Percentiles rank a stretch among this genome's conserved stretches.
Evolutionary conservation across 2,329 filamentous ascomycete genomes (phyloP).

Genomic region (Trichoderma koningiopsis): DNA sequence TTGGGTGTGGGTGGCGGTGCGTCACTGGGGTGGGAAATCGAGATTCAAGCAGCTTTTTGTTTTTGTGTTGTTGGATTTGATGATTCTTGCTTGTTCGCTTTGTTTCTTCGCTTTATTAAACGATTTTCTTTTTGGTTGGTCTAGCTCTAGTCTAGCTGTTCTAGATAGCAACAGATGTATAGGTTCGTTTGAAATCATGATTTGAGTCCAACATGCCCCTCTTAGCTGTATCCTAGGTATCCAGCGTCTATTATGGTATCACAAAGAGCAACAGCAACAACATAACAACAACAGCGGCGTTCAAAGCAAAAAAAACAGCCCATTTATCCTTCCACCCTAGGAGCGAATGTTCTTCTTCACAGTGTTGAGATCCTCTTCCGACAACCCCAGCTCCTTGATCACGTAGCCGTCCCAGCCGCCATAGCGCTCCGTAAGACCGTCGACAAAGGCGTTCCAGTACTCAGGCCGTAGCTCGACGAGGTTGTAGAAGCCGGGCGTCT

Average conservation of each 20-base stretch:
- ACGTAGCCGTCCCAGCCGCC: slow-evolving; percentile 56
- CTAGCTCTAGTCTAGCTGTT: background rate
- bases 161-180: background rate
- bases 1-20: slow-evolving; percentile 5
- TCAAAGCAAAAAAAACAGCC: background rate
- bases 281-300: background rate
- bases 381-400: slow-evolving; percentile 48
- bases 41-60: background rate
- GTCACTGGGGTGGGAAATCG: slow-evolving; percentile 15
- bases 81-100: background rate
- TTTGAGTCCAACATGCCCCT: background rate
- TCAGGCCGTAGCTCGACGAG: slow-evolving; percentile 46
- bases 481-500: slow-evolving; percentile 53
- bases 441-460: slow-evolving; percentile 51
- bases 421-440: slow-evolving; percentile 47
- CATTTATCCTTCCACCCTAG: background rate
- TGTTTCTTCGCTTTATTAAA: background rate
- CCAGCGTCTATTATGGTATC: slow-evolving; percentile 26
- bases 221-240: background rate
- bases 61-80: background rate
- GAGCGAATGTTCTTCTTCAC: slow-evolving; percentile 51
- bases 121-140: background rate
- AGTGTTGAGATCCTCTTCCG: slow-evolving; percentile 46
- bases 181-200: background rate
- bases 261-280: slow-evolving; percentile 4